Evolutionary conservation across 2,329 filamentous ascomycete genomes (phyloP).

Genomic region (Alternaria sp.): DNA sequence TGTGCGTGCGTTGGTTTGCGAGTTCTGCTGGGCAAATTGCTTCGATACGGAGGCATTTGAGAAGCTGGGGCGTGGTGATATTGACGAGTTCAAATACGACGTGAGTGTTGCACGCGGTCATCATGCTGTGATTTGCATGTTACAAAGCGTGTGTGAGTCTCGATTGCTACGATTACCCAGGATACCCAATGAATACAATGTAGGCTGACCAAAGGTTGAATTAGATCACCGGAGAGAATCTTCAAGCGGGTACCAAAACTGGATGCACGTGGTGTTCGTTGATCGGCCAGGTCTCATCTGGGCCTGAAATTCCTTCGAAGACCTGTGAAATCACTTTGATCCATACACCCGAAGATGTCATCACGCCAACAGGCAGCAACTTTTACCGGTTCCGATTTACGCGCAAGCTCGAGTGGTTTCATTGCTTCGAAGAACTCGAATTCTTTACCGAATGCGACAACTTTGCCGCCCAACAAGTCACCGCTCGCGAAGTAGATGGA

Average conservation of each 20-base stretch:
- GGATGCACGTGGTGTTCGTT: background rate
- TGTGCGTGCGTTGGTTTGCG: background rate
- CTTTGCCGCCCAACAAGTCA: background rate
- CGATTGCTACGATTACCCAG: rapidly evolving
- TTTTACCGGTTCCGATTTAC: background rate
- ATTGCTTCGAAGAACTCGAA: background rate
- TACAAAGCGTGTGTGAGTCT: background rate
- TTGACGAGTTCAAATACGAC: background rate
- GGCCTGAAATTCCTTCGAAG: rapidly evolving
- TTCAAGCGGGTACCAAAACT: rapidly evolving
- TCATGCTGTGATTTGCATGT: background rate
- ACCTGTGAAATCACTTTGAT: background rate
- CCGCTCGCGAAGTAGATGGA: background rate
- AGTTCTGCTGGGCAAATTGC: background rate
- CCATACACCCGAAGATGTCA: rapidly evolving
- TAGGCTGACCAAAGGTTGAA: background rate
- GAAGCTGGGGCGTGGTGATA: background rate
- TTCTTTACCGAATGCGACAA: background rate
- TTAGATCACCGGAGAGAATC: background rate
- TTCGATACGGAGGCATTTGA: background rate
- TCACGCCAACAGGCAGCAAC: background rate
- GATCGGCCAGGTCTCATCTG: rapidly evolving
- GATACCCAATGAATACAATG: background rate
- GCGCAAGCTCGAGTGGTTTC: too few species aligned
- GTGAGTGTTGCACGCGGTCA: background rate